Evolutionary conservation across 176 grass and related monocot species (phyloP).

Genomic region (Triticum turgidum): DNA sequence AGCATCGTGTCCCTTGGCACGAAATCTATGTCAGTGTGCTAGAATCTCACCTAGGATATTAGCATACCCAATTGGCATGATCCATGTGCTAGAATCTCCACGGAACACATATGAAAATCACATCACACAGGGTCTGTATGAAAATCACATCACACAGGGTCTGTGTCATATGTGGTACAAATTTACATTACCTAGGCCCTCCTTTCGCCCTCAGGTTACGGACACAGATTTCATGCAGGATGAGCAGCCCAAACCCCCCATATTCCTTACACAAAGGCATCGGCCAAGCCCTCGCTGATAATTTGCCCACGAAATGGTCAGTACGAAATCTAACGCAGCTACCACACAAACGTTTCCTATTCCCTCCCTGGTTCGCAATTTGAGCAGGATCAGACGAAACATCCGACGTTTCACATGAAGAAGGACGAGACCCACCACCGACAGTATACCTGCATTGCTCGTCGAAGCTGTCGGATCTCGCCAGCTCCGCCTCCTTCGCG

Average conservation of each 20-base stretch:
- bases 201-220: not conserved
- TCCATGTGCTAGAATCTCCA: not conserved
- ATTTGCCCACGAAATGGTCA: not conserved
- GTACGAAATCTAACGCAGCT: conserved; percentile 2
- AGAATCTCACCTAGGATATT: too few relatives aligned
- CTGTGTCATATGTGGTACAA: not conserved
- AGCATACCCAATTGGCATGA: not conserved
- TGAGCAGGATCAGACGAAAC: conserved; percentile 8
- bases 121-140: not conserved
- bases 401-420: not conserved
- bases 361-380: not conserved
- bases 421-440: not conserved
- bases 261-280: conserved; percentile 5
- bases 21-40: too few relatives aligned
- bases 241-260: not conserved
- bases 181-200: not conserved
- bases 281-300: not conserved
- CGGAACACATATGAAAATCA: not conserved
- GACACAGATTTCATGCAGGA: not conserved
- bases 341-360: not conserved
- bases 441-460: conserved; percentile 85
- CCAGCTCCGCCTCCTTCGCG: conserved; percentile 43
- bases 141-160: not conserved
- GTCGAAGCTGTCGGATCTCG: conserved; percentile 60
- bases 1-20: not conserved